phyloP scores from a whole-genome alignment of 2,329 filamentous ascomycete species.

The Proliferodiscus dingleyae region DNA sequence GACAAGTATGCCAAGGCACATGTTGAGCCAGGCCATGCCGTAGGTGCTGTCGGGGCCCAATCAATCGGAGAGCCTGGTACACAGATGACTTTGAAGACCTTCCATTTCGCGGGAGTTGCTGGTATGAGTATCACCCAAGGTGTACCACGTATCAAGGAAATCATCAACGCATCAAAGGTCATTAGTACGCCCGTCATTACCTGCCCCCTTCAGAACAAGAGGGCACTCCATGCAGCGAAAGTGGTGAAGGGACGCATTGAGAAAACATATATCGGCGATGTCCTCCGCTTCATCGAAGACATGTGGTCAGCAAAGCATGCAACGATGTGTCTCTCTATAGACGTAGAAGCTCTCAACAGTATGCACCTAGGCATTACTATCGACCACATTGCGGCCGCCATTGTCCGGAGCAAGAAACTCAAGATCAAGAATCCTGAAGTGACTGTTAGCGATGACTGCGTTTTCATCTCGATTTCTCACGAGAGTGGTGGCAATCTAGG shows the following conservation, averaged over 20 bases:
- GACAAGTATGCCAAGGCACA: conserved; percentile 87
- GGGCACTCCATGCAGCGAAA: conserved; percentile 72
- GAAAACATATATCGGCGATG: conserved; percentile 84
- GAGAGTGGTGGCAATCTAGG: conserved; percentile 41
- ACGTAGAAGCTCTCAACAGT: conserved; percentile 70
- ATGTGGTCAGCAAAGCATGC: conserved; percentile 75
- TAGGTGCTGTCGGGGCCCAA: conserved; percentile 92
- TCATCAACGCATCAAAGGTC: conserved; percentile 93
- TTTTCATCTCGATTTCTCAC: conserved; percentile 67
- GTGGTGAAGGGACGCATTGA: conserved; percentile 92
- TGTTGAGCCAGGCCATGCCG: conserved; percentile 90
- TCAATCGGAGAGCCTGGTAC: conserved; percentile 98
- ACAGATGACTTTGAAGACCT: conserved; percentile 98
- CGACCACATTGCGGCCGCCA: conserved; percentile 68
- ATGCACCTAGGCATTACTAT: conserved; percentile 77
- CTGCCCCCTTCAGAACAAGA: conserved; percentile 74
- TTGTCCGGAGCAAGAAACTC: conserved; percentile 76
- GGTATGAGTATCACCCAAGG: conserved; percentile 99
- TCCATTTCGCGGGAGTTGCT: conserved; percentile 99
- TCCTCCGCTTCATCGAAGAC: conserved; percentile 77
- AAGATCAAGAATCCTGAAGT: conserved; percentile 67
- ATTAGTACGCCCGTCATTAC: conserved; percentile 94
- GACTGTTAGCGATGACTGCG: conserved; percentile 54
- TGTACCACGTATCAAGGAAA: conserved; percentile 99
- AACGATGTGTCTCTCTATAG: conserved; percentile 76